Evolutionary conservation across 2,329 filamentous ascomycete species (phyloP).

Genomic region (Colletotrichum cereale): DNA sequence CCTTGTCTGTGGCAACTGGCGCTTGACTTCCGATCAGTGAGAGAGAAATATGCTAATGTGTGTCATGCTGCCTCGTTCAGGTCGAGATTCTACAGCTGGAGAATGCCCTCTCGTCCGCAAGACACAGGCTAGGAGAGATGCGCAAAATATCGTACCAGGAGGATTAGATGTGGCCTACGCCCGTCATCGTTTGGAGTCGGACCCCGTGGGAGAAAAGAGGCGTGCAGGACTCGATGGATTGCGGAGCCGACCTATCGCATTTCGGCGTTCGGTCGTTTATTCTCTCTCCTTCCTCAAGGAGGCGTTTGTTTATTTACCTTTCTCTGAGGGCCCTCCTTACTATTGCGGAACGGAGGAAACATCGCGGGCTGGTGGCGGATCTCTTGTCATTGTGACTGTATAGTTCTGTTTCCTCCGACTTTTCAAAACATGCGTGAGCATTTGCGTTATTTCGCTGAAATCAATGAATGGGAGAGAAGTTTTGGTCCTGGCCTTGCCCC

Average conservation of each 20-base stretch:
- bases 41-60: conserved; percentile 10
- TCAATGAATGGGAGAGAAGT: not conserved
- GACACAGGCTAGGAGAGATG: conserved; percentile 94
- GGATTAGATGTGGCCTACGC: conserved; percentile 58
- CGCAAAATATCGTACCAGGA: conserved; percentile 95
- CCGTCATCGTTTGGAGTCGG: not conserved
- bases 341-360: not conserved
- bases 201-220: not conserved
- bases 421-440: not conserved
- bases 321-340: not conserved
- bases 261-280: not conserved
- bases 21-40: not conserved
- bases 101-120: conserved; percentile 83
- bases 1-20: not conserved
- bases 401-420: not conserved
- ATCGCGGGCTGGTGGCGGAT: not conserved
- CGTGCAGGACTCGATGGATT: not conserved
- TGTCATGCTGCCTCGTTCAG: conserved; percentile 57
- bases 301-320: not conserved
- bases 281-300: not conserved
- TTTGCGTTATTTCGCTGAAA: not conserved
- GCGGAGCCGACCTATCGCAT: not conserved
- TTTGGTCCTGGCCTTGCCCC: not conserved
- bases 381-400: not conserved
- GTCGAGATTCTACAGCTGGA: conserved; percentile 98